These are phyloP conservation scores for Coniochaeta prunicola DNA, from an alignment of 2,329 filamentous ascomycete genomes.

Conservation along the genomic window DNA sequence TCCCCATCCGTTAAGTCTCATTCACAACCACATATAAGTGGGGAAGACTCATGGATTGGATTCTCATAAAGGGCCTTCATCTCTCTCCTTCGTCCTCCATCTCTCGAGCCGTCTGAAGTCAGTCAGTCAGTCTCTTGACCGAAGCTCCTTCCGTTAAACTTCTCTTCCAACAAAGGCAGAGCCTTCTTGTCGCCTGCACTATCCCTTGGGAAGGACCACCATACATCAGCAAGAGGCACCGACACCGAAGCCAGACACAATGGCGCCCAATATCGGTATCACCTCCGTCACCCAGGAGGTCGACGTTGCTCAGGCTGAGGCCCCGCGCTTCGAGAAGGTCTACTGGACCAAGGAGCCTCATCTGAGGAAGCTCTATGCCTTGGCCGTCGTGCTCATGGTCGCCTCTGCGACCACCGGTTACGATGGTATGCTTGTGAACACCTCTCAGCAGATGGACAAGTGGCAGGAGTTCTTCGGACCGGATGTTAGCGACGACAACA, in stretches of 20 bases:
- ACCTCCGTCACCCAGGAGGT: constrained; percentile 18
- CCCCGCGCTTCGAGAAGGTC: constrained; percentile 25
- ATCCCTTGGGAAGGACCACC: not conserved
- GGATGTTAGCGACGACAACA: constrained; percentile 28
- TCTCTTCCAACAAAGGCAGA: not conserved
- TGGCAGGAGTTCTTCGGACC: constrained; percentile 46
- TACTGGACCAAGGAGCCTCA: constrained; percentile 33
- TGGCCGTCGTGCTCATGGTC: constrained; percentile 42
- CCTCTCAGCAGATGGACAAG: constrained; percentile 47
- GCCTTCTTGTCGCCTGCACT: not conserved
- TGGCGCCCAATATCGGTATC: constrained; percentile 5
- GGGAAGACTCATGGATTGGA: not conserved
- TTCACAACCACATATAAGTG: constrained; percentile 1
- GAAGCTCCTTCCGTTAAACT: not conserved
- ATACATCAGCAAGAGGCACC: not conserved
- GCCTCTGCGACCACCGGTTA: constrained; percentile 56
- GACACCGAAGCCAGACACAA: not conserved
- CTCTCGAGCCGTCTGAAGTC: not conserved
- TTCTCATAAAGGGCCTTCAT: constrained; percentile 1
- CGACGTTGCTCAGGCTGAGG: constrained; percentile 29
- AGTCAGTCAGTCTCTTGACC: not conserved
- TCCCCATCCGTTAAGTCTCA: not conserved
- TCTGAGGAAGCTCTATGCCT: constrained; percentile 31
- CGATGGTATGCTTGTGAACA: constrained; percentile 55
- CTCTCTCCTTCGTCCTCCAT: not conserved